phyloP scores from a whole-genome alignment of 2,329 filamentous ascomycete species.

The Aspergillus sp. region DNA sequence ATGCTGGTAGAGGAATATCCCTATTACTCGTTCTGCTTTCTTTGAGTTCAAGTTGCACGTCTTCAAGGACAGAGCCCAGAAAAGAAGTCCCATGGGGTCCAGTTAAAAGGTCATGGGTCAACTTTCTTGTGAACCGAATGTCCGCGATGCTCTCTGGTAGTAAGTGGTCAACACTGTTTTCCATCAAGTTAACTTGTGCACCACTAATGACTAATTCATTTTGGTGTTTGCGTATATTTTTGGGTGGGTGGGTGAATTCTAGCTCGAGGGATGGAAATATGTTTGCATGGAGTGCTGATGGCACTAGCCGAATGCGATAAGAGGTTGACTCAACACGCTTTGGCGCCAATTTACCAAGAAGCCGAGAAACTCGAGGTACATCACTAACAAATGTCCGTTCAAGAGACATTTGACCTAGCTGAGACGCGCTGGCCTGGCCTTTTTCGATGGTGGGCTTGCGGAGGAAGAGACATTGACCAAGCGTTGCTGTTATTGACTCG shows the following conservation, averaged over 20 bases:
- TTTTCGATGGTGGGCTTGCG: conserved; percentile 24
- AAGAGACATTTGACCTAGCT: conserved; percentile 31
- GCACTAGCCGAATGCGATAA: conserved; percentile 35
- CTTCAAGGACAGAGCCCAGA: conserved; percentile 22
- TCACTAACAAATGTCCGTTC: conserved; percentile 35
- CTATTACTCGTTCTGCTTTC: conserved; percentile 8
- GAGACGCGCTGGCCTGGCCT: conserved; percentile 26
- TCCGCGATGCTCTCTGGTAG: conserved; percentile 40
- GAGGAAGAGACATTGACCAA: conserved; percentile 42
- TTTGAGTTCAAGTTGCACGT: conserved; percentile 23
- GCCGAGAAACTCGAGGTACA: conserved; percentile 33
- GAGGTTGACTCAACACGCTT: conserved; percentile 11
- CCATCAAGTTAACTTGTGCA: conserved; percentile 30
- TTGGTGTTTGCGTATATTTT: background rate
- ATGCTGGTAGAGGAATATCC: conserved; percentile 28
- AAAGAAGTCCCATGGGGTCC: conserved; percentile 2
- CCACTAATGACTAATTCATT: conserved; percentile 25
- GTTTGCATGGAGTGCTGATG: conserved; percentile 24
- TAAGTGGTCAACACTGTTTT: conserved; percentile 38
- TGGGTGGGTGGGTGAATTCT: conserved; percentile 18
- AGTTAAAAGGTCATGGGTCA: conserved; percentile 30
- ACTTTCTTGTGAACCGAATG: conserved; percentile 38
- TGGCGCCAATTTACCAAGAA: conserved; percentile 29
- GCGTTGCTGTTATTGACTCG: conserved; percentile 37
- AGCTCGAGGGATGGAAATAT: conserved; percentile 37